Evolutionary conservation across 306 rosid genomes (phyloP).

Genomic region (Lathyrus aphaca): DNA sequence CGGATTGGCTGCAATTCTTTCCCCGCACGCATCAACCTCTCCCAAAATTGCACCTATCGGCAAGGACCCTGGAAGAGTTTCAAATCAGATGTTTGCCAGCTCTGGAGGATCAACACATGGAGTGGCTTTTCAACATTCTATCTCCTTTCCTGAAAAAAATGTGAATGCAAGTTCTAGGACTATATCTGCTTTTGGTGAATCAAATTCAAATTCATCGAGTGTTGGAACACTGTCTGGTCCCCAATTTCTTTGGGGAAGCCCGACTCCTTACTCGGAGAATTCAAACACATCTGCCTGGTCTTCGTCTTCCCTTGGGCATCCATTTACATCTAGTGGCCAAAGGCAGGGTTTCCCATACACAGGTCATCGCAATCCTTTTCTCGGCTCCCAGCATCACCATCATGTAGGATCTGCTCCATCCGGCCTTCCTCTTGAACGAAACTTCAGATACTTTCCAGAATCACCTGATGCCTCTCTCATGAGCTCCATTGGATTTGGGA

Average conservation of each 20-base stretch:
- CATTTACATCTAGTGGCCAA: slow-evolving; percentile 68
- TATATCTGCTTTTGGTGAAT: slow-evolving; percentile 57
- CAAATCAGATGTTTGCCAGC: slow-evolving; percentile 53
- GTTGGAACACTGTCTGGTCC: slow-evolving; percentile 86
- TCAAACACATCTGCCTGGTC: slow-evolving; percentile 75
- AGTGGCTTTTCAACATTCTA: slow-evolving; percentile 62
- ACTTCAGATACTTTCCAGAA: slow-evolving; percentile 77
- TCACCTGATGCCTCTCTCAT: slow-evolving; percentile 78
- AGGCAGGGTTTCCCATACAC: slow-evolving; percentile 70
- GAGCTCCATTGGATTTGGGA: slow-evolving; percentile 57
- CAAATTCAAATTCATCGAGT: slow-evolving; percentile 62
- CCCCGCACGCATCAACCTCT: slow-evolving; percentile 64
- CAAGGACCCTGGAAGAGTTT: slow-evolving; percentile 75
- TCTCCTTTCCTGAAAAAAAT: slow-evolving; percentile 71
- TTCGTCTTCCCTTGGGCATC: slow-evolving; percentile 62
- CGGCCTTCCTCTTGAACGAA: slow-evolving; percentile 72
- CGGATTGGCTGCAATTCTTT: slow-evolving; percentile 87
- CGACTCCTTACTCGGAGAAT: slow-evolving; percentile 66
- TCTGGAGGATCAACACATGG: slow-evolving; percentile 58
- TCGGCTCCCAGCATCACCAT: slow-evolving; percentile 66
- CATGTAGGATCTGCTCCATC: slow-evolving; percentile 96
- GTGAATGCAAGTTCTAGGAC: slow-evolving; percentile 68
- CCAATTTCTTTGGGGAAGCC: slow-evolving; percentile 97
- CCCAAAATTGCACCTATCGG: slow-evolving; percentile 88
- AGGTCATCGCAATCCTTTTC: slow-evolving; percentile 57